A percentile compares a stretch with the other conserved stretches of the same genome.
Conservation (phyloP, 2,329 filamentous ascomycete genomes). For the Fusarium cyanostomum region DNA sequence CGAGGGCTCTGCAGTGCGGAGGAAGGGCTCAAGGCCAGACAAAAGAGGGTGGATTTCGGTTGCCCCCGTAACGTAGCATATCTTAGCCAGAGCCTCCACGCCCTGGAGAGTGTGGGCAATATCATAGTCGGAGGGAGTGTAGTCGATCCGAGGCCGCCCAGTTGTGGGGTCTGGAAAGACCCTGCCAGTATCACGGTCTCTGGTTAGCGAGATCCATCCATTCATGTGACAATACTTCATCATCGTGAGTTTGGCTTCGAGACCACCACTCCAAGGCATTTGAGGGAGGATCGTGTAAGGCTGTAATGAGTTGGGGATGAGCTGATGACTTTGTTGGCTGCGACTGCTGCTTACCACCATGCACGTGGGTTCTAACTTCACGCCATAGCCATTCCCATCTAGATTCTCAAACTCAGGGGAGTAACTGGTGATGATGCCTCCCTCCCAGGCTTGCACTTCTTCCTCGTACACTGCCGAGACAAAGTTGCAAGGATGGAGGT, state of each 20-base stretch:
- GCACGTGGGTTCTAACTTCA: constrained; percentile 79
- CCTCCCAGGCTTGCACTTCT: constrained; percentile 75
- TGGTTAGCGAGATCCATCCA: constrained; percentile 76
- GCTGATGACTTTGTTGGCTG: background rate
- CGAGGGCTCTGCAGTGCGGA: constrained; percentile 44
- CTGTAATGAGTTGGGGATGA: constrained; percentile 48
- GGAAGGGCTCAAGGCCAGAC: constrained; percentile 71
- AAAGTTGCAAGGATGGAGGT: constrained; percentile 78
- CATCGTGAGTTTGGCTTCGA: constrained; percentile 77
- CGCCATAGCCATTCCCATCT: constrained; percentile 81
- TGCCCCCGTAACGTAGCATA: constrained; percentile 81
- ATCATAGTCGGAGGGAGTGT: constrained; percentile 77
- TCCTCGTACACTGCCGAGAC: constrained; percentile 72
- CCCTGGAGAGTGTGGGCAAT: constrained; percentile 76
- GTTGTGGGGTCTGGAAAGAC: constrained; percentile 77
- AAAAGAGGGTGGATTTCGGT: constrained; percentile 78
- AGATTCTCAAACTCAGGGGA: constrained; percentile 82
- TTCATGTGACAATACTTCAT: constrained; percentile 75
- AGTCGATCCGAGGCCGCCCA: constrained; percentile 73
- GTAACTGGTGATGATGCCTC: constrained; percentile 81
- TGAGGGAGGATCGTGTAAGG: constrained; percentile 71
- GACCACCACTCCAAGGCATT: constrained; percentile 72
- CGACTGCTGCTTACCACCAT: constrained; percentile 66
- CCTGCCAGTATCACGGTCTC: constrained; percentile 79
- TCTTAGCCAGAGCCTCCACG: constrained; percentile 75